phyloP scores from a whole-genome alignment of 176 grass and related monocot genomes.

The Eleusine coracana region DNA sequence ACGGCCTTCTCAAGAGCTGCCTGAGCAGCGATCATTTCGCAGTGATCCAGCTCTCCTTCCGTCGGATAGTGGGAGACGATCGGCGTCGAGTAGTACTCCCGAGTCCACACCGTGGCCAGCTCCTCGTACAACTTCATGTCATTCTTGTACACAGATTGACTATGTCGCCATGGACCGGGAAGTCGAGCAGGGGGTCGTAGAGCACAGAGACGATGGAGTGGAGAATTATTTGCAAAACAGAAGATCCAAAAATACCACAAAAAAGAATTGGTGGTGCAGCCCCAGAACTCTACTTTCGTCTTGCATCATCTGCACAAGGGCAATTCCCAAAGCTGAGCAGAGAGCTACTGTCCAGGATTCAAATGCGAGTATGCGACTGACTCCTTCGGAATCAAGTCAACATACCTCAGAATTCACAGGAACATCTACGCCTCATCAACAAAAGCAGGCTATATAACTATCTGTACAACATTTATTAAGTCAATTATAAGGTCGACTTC shows the following conservation, averaged over 20 bases:
- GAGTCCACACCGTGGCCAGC: conserved; percentile 4
- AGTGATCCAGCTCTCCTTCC: neutral
- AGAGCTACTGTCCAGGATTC: no score
- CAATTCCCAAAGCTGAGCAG: no score
- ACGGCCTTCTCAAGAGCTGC: neutral
- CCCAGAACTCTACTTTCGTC: no score
- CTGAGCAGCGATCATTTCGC: neutral
- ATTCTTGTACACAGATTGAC: neutral
- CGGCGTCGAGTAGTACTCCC: neutral
- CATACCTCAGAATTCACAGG: neutral
- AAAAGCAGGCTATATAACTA: conserved; percentile 22
- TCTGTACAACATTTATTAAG: conserved; percentile 58
- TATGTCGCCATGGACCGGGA: neutral
- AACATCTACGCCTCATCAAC: conserved; percentile 10
- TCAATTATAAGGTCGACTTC: conserved; percentile 43
- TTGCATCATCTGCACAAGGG: no score
- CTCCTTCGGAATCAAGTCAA: neutral
- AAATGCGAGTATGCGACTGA: neutral
- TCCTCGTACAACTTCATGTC: neutral
- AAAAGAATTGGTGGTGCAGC: no score
- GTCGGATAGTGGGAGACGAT: conserved; percentile 1
- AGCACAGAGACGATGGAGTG: conserved; percentile 20
- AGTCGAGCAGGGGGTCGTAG: conserved; percentile 35
- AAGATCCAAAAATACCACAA: no score
- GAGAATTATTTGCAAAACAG: neutral